phyloP scores from a whole-genome alignment of 2,329 filamentous ascomycete genomes.

The Beauveria rudraprayagi region DNA sequence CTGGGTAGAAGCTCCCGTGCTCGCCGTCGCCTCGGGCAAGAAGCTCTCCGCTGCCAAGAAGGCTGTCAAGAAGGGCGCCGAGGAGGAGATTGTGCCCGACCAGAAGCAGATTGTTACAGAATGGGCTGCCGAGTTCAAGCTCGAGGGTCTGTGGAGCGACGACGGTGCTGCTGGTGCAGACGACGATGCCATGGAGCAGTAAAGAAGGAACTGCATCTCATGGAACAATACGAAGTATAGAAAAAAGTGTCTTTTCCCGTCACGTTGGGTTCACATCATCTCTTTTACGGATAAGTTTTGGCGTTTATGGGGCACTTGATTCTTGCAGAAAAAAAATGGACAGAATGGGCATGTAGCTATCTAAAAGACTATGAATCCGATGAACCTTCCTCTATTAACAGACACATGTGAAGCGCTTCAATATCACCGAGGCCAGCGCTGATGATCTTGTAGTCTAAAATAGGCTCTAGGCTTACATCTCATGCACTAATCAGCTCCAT shows the following conservation, averaged over 20 bases:
- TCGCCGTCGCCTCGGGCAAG: constrained; percentile 43
- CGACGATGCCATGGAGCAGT: constrained; percentile 46
- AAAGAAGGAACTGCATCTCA: constrained; percentile 12
- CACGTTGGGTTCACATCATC: constrained; percentile 10
- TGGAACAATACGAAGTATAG: constrained; percentile 3
- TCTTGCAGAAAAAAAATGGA: constrained; percentile 10
- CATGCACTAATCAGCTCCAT: constrained; percentile 51
- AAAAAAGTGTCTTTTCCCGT: neutral
- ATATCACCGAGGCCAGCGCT: neutral
- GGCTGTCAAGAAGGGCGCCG: constrained; percentile 29
- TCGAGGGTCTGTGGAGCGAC: constrained; percentile 86
- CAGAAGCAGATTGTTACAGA: constrained; percentile 85
- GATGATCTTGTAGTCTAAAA: neutral
- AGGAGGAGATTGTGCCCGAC: constrained; percentile 46
- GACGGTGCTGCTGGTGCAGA: constrained; percentile 27
- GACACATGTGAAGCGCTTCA: neutral
- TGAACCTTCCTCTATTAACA: neutral
- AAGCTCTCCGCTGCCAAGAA: constrained; percentile 21
- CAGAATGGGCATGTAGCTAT: constrained; percentile 11
- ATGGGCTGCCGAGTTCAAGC: constrained; percentile 91
- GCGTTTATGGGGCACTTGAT: constrained; percentile 13
- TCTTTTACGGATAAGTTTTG: constrained; percentile 14
- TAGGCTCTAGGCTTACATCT: neutral
- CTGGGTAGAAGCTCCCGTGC: constrained; percentile 71
- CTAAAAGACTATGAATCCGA: constrained; percentile 1